Evolutionary conservation across 148 eudicot species (phyloP).

Genomic region (Spergularia marina): DNA sequence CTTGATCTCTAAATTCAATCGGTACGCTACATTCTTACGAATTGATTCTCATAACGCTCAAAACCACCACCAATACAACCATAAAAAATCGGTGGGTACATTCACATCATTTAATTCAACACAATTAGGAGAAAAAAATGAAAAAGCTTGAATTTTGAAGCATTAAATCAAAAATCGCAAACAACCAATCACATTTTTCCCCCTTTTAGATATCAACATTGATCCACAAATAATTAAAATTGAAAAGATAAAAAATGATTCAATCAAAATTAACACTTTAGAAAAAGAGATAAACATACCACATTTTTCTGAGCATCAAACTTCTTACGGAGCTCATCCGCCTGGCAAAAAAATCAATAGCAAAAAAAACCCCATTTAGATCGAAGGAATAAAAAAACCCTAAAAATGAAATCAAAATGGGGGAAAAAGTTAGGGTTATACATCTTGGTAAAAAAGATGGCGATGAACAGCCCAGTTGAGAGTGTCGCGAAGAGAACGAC

Average conservation of each 20-base stretch:
- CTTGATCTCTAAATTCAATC: not conserved
- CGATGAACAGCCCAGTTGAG: constrained; percentile 99
- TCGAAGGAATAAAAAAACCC: constrained; percentile 23
- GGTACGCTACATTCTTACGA: not conserved
- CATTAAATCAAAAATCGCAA: not conserved
- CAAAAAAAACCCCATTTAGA: constrained; percentile 6
- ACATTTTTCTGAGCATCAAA: constrained; percentile 78
- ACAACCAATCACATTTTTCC: not conserved
- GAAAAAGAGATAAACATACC: constrained; percentile 35
- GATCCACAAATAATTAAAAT: not conserved
- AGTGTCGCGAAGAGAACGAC: constrained; percentile 74
- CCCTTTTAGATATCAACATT: not conserved
- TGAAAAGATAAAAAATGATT: not conserved
- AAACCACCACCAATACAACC: not conserved
- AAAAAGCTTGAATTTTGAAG: not conserved
- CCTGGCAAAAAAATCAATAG: constrained; percentile 40
- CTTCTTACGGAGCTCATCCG: constrained; percentile 73
- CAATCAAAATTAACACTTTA: not conserved
- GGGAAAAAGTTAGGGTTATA: constrained; percentile 37
- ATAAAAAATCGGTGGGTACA: not conserved
- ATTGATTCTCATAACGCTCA: not conserved
- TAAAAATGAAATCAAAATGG: constrained; percentile 23
- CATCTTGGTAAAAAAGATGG: constrained; percentile 87
- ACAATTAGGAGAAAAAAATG: too few species aligned
- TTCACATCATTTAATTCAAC: not conserved